Evolutionary conservation across 2,329 filamentous ascomycete species (phyloP), one percentile per base, ranked within the genome.

Genomic region (Fusarium sacchari): DNA sequence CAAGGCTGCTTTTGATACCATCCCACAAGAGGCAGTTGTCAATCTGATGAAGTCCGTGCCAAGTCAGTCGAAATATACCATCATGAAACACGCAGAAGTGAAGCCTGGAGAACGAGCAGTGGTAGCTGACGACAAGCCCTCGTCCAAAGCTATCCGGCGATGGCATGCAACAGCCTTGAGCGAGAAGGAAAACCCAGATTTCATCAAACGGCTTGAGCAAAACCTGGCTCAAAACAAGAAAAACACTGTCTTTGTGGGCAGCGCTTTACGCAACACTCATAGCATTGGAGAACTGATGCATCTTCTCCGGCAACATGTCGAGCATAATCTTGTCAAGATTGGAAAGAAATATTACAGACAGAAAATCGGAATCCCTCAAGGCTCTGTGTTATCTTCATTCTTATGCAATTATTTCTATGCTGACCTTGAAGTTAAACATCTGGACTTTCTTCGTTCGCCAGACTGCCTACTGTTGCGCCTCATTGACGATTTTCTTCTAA

Each of bases 341-440:
- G 95, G 95, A 53, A 96, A 95, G 83, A 94, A 92, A 75, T 95
- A 91, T 80, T 98, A 96, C 80, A 89, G 94, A 30, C 96, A 99
- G 80, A 96, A 91, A 80, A 85, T 88, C 28, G 96, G 96, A 20
- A 98, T 99, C 43, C 95, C 96, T 0, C 96, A 99, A 81, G 96
- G 96, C 13, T 98, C 95, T 0, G 88, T 98, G 3, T 81, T 99
- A 10, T 98, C 95, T 1, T 93, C 92, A 47, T 86, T 95, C 44
- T 86, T 99, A 10, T 98, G 96, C 86, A 98, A 95, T 82, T 96
- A 97, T 82, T 98, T 98, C 81, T 99, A 99, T 79, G 95, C 94
- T 11, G 91, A 96, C 71, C 88, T 98, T 4, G 96, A 99, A 81
- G 83, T 83, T 12, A 86, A 90, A 32, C 84, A 92, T 20, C 85